phyloP scores from a whole-genome alignment of 768 basidiomycete genomes.

The Podaxis rugospora region DNA sequence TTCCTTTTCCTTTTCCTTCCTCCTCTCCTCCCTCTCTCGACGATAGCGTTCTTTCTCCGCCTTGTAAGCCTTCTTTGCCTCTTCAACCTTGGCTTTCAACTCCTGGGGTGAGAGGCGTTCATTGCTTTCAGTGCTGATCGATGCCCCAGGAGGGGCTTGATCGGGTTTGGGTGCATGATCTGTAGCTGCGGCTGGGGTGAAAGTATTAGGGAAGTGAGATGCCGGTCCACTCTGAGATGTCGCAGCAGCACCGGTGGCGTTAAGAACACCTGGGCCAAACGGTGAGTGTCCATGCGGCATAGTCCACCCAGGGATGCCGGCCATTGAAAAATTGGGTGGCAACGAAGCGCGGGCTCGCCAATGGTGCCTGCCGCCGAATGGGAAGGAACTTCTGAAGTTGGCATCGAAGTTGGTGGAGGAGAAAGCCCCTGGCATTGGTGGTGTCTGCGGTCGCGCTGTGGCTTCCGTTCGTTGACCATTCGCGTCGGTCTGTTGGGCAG shows the following conservation, averaged over 20 bases:
- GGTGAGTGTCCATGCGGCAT: not conserved
- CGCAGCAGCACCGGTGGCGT: not conserved
- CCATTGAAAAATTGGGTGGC: not conserved
- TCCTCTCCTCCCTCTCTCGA: constrained; percentile 47
- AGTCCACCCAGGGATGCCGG: not conserved
- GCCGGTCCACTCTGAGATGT: not conserved
- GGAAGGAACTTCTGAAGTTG: not conserved
- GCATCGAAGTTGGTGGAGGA: not conserved
- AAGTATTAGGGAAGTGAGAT: not conserved
- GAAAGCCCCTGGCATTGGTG: constrained; percentile 8
- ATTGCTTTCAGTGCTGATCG: not conserved
- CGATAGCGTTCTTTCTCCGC: constrained; percentile 69
- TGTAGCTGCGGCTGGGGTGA: not conserved
- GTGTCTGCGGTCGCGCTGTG: constrained; percentile 10
- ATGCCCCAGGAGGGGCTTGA: not conserved
- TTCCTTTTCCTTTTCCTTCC: constrained; percentile 33
- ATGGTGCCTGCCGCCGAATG: not conserved
- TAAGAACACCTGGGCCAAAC: not conserved
- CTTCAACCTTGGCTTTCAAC: constrained; percentile 49
- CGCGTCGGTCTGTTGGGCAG: not conserved
- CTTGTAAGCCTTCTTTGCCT: constrained; percentile 64
- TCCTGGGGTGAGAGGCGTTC: constrained; percentile 29
- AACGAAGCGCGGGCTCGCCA: constrained; percentile 1
- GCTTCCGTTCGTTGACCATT: constrained; percentile 1
- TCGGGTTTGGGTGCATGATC: not conserved